Evolutionary conservation across 148 eudicot species (phyloP).

Genomic region (Fagopyrum tataricum): DNA sequence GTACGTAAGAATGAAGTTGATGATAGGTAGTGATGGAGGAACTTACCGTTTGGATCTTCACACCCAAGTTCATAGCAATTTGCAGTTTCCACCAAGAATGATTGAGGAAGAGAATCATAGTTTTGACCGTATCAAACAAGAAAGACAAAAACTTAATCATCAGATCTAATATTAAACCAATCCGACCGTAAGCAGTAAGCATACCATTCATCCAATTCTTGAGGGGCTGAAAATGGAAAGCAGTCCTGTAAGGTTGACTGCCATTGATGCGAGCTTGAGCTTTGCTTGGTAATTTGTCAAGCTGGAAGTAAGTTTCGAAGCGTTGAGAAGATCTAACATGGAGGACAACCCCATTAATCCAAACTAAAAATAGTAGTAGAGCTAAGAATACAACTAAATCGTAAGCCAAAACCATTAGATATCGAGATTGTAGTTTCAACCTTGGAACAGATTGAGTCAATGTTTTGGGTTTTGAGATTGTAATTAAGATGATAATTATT

Average conservation of each 20-base stretch:
- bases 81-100: background rate
- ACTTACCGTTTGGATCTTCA: slow-evolving; percentile 68
- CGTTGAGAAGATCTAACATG: too few species aligned
- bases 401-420: too few species aligned
- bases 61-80: slow-evolving; percentile 8
- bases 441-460: background rate
- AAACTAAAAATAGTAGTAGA: too few species aligned
- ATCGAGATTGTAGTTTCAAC: background rate
- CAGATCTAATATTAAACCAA: background rate
- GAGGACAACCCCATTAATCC: too few species aligned
- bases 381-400: too few species aligned
- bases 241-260: slow-evolving; percentile 39
- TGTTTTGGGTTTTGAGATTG: background rate
- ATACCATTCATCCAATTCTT: slow-evolving; percentile 75
- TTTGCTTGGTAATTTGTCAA: background rate
- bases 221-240: slow-evolving; percentile 61
- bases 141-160: background rate
- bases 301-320: background rate
- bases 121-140: background rate
- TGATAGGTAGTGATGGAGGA: background rate
- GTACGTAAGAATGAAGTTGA: background rate
- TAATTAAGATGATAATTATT: background rate
- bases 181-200: background rate
- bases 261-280: background rate
- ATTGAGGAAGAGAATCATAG: slow-evolving; percentile 6